Evolutionary conservation across 805 yeast species (phyloP).

Genomic region (Millerozyma miso): DNA sequence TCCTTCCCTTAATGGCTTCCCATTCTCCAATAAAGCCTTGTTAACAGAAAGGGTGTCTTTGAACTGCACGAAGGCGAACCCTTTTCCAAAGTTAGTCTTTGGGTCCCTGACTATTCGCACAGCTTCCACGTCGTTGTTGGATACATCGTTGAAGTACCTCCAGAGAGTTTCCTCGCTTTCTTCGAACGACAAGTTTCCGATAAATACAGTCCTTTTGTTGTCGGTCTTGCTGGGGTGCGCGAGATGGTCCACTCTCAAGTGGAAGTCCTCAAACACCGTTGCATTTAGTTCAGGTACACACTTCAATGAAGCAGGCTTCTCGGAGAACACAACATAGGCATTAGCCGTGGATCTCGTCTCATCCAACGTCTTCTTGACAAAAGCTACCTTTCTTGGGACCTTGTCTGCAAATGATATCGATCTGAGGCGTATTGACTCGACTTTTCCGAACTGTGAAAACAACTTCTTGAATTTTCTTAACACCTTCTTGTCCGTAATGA

Average conservation of each 20-base stretch:
- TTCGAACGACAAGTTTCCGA: constrained; percentile 92
- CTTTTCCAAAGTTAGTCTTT: constrained; percentile 93
- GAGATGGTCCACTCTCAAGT: constrained; percentile 88
- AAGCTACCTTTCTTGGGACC: constrained; percentile 89
- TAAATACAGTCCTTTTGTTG: constrained; percentile 77
- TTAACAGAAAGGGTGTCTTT: constrained; percentile 66
- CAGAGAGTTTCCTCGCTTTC: constrained; percentile 87
- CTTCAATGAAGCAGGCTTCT: constrained; percentile 45
- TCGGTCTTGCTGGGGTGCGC: constrained; percentile 87
- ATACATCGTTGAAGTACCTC: constrained; percentile 60
- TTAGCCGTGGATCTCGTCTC: constrained; percentile 76
- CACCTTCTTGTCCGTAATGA: constrained; percentile 57
- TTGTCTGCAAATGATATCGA: constrained; percentile 86
- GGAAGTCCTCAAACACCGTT: constrained; percentile 61
- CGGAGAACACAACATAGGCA: constrained; percentile 78
- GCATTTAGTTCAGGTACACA: constrained; percentile 59
- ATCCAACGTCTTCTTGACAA: constrained; percentile 73
- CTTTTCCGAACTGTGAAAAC: constrained; percentile 50
- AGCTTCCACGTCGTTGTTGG: constrained; percentile 61
- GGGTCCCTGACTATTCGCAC: constrained; percentile 90
- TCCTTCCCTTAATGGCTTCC: constrained; percentile 46
- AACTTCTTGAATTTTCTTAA: constrained; percentile 62
- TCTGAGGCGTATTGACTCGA: constrained; percentile 83
- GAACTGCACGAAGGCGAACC: constrained; percentile 95
- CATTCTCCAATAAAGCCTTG: constrained; percentile 76